Percentiles rank a stretch among this genome's conserved stretches.
These are phyloP conservation scores for Leishmania guyanensis DNA, from an alignment of 208 protist genomes.

Conservation along the genomic window DNA sequence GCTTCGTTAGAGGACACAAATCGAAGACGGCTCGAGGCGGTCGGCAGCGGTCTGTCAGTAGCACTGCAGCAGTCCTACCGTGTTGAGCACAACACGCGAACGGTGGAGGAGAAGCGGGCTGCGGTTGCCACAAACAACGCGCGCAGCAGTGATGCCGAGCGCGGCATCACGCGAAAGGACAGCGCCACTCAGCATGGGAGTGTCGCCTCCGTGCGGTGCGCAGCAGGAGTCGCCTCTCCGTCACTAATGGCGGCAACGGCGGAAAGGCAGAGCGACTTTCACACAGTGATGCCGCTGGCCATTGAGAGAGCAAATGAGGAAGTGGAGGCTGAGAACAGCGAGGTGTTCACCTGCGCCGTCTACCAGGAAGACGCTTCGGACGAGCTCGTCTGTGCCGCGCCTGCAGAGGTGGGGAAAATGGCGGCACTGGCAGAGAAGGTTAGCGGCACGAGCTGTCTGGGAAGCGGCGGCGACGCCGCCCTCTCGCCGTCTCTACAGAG, in stretches of 20 bases:
- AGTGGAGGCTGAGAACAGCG: background rate
- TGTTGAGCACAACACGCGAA: background rate
- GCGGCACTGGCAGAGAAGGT: background rate
- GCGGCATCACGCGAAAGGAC: background rate
- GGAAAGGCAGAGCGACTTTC: too few species aligned
- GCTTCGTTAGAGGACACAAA: constrained; percentile 8
- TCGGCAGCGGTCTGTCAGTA: background rate
- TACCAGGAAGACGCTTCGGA: background rate
- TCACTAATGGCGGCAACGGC: background rate
- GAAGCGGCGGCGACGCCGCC: background rate
- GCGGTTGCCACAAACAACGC: constrained; percentile 1
- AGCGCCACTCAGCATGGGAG: background rate
- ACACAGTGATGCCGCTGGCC: constrained; percentile 1
- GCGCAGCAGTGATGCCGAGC: background rate
- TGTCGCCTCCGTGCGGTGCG: background rate
- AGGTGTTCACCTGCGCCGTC: background rate
- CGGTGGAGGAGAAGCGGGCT: background rate
- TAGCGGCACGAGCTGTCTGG: background rate
- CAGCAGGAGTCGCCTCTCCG: background rate
- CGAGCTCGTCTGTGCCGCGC: background rate
- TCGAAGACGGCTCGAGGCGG: background rate
- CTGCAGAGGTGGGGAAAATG: background rate
- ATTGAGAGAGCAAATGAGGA: background rate
- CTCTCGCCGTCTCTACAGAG: background rate
- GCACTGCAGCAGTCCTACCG: background rate